A percentile compares a stretch with the other conserved stretches of the same genome.
These are phyloP conservation scores for Fomes fomentarius DNA, from an alignment of 1,284 basidiomycete species.

Conservation along the genomic window DNA sequence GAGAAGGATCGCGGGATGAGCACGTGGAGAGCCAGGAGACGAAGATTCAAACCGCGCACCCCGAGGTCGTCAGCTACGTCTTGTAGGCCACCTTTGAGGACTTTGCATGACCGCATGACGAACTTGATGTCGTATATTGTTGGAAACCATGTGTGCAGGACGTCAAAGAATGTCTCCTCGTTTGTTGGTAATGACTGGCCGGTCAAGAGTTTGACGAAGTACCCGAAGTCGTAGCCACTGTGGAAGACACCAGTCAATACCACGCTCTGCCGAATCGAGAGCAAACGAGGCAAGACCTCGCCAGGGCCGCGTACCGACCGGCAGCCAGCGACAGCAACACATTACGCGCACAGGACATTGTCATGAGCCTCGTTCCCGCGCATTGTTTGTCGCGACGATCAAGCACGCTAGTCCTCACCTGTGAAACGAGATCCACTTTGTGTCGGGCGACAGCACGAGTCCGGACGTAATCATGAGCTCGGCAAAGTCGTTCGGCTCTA, in stretches of 20 bases:
- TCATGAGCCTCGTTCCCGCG: slow-evolving; percentile 13
- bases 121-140: slow-evolving; percentile 98
- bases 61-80: slow-evolving; percentile 95
- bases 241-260: slow-evolving; percentile 10
- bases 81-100: slow-evolving; percentile 91
- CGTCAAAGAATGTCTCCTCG: slow-evolving; percentile 91
- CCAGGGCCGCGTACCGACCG: background rate
- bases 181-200: slow-evolving; percentile 85
- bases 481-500: slow-evolving; percentile 93
- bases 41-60: slow-evolving; percentile 54
- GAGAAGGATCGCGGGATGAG: background rate
- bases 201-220: slow-evolving; percentile 95
- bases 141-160: slow-evolving; percentile 93
- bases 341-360: background rate
- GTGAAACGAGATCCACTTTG: slow-evolving; percentile 98
- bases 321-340: slow-evolving; percentile 4
- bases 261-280: background rate
- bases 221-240: slow-evolving; percentile 99
- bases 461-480: slow-evolving; percentile 97
- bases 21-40: slow-evolving; percentile 14
- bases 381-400: slow-evolving; percentile 14
- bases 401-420: slow-evolving; percentile 62
- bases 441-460: slow-evolving; percentile 87
- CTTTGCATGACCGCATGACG: slow-evolving; percentile 89
- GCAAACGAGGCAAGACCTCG: slow-evolving; percentile 5